A percentile compares a stretch with the other conserved stretches of the same genome.
Conservation (phyloP, 2,329 filamentous ascomycete species). For the Aspergillus phoenicis region DNA sequence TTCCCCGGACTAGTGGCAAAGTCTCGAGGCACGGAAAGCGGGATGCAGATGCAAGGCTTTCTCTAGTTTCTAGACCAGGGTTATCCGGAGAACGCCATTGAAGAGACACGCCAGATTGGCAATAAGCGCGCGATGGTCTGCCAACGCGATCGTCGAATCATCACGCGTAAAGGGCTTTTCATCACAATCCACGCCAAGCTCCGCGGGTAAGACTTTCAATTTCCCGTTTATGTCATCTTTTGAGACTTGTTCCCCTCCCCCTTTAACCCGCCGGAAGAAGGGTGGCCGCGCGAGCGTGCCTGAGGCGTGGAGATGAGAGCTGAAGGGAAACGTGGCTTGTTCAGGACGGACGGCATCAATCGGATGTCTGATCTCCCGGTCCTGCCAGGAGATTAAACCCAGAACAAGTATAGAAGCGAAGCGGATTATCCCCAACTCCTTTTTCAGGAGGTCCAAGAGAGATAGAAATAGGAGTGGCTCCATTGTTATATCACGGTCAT, state of each 20-base stretch:
- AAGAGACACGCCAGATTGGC: slow-evolving; percentile 28
- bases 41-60: slow-evolving; percentile 2
- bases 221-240: slow-evolving; percentile 22
- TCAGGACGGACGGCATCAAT: neutral
- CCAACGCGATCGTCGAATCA: slow-evolving; percentile 33
- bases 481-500: slow-evolving; percentile 5
- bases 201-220: slow-evolving; percentile 18
- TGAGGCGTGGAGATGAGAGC: slow-evolving; percentile 13
- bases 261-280: slow-evolving; percentile 4
- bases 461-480: neutral
- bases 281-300: slow-evolving; percentile 23
- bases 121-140: slow-evolving; percentile 30
- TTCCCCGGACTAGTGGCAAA: slow-evolving; percentile 11
- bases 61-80: slow-evolving; percentile 18
- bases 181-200: slow-evolving; percentile 29
- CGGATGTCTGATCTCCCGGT: slow-evolving; percentile 5
- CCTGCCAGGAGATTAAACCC: slow-evolving; percentile 8
- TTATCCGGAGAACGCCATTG: slow-evolving; percentile 16
- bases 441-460: neutral
- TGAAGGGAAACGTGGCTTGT: slow-evolving; percentile 14
- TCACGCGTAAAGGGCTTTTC: slow-evolving; percentile 26
- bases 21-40: slow-evolving; percentile 8
- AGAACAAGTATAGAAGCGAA: neutral
- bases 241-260: neutral
- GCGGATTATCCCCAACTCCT: neutral